These are phyloP conservation scores for Neurospora discreta DNA, from an alignment of 495 filamentous ascomycete genomes.

Conservation along the genomic window DNA sequence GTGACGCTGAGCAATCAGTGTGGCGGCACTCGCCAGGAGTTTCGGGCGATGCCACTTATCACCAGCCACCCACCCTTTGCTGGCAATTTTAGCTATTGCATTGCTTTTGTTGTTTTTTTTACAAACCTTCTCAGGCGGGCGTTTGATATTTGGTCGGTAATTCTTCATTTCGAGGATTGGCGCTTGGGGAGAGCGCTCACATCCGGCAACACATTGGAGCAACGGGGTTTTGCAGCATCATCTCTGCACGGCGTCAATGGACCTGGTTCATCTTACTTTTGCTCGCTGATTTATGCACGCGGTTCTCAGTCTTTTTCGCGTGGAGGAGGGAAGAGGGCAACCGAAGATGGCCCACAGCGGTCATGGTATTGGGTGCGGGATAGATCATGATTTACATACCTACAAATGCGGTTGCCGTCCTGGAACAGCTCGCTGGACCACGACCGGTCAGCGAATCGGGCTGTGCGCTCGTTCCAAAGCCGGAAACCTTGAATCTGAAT, in stretches of 20 bases:
- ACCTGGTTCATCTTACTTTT: neutral
- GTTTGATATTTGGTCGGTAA: neutral
- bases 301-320: neutral
- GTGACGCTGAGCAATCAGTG: neutral
- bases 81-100: neutral
- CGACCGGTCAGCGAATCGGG: neutral
- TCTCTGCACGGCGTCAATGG: neutral
- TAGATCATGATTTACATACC: neutral
- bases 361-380: neutral
- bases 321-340: neutral
- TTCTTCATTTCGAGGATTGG: neutral
- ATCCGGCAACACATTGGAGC: neutral
- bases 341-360: neutral
- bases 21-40: neutral
- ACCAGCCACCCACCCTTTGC: neutral
- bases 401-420: neutral
- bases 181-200: neutral
- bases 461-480: neutral
- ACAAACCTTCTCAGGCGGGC: neutral
- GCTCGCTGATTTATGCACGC: neutral
- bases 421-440: neutral
- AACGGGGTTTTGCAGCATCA: neutral
- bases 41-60: neutral
- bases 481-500: neutral
- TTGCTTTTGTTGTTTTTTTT: neutral